Evolutionary conservation across 148 eudicot species (phyloP), one percentile per base, ranked within the genome.

Genomic region (Salicornia ramosissima): DNA sequence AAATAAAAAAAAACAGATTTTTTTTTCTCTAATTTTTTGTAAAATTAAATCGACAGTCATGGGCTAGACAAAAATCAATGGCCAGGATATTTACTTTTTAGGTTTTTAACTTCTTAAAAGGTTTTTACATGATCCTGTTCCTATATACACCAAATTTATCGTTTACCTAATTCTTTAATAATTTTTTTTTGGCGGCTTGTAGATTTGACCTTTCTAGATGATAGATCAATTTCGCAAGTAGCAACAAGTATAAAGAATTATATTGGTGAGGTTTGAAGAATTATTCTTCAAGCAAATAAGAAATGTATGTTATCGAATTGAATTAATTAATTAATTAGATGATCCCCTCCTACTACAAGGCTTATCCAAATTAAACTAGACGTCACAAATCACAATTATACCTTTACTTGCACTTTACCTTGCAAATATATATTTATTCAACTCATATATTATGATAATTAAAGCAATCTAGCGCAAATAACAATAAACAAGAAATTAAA

Each of bases 181-280:
- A 45, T 14, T 3, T 49, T 14, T 26, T 55, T 60, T 60, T 60
- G 43, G 21, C 43, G 64, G 43, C 43, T 60, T 34, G 33, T 3
- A 34, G 25, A 34, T 60, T 60, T 60, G 64, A 60, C 26, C 64
- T 34, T 60, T 60, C 64, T 60, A 60, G 45, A 60, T 33, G 64
- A 16, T 60, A 60, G 64, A 16, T 60, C 43, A 8, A 33, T 9
- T 33, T 13, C 4, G 0, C 19, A 60, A 8, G 8, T 7, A 19
- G 9, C 53, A 60, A 30, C 13, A 12, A 15, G 24, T 19, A 16
- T 1, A 25, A 10, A 34, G 61, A 56, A 28, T 56, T n/a, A n/a
- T n/a, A 15, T 31, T 46, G 4, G 21, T 31, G 1, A 30, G 7
- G 42, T 31, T 39, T 58, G 39, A 30, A 58, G 24, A 31, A 30